Conservation (phyloP, 2,329 filamentous ascomycete genomes). For the Apiospora rasikravindrae region DNA sequence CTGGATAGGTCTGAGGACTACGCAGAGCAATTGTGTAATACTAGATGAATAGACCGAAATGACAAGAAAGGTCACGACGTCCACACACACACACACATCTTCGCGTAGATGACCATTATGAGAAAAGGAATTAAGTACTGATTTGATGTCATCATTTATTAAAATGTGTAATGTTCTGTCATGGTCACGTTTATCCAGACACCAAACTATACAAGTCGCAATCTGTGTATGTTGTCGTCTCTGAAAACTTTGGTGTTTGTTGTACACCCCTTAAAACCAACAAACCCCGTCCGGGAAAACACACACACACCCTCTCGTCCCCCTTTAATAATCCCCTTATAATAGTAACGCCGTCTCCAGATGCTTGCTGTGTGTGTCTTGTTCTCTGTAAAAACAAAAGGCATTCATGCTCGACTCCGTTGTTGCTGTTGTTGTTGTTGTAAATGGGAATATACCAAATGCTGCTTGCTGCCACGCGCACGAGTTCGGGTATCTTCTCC, state of each 20-base stretch:
- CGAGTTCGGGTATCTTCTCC: slow-evolving; percentile 16
- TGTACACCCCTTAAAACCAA: not conserved
- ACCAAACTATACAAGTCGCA: not conserved
- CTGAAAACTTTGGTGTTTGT: not conserved
- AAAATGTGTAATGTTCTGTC: not conserved
- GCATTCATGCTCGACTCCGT: not conserved
- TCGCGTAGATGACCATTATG: not conserved
- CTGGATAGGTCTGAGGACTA: not conserved
- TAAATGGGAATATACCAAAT: not conserved
- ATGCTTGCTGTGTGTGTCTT: not conserved
- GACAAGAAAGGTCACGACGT: slow-evolving; percentile 15
- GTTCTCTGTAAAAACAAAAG: not conserved
- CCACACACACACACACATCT: not conserved
- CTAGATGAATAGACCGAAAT: slow-evolving; percentile 17
- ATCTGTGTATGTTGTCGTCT: not conserved
- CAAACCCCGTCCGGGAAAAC: too few species aligned
- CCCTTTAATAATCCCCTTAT: not conserved
- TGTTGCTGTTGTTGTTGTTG: not conserved
- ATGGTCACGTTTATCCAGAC: slow-evolving; percentile 8
- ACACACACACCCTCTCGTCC: too few species aligned
- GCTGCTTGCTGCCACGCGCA: not conserved
- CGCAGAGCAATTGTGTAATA: slow-evolving; percentile 17
- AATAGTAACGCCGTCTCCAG: slow-evolving; percentile 1
- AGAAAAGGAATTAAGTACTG: not conserved
- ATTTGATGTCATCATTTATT: slow-evolving; percentile 1